Evolutionary conservation across 768 basidiomycete species (phyloP), one percentile per base, ranked within the genome.

Genomic region (Exidia glandulosa): DNA sequence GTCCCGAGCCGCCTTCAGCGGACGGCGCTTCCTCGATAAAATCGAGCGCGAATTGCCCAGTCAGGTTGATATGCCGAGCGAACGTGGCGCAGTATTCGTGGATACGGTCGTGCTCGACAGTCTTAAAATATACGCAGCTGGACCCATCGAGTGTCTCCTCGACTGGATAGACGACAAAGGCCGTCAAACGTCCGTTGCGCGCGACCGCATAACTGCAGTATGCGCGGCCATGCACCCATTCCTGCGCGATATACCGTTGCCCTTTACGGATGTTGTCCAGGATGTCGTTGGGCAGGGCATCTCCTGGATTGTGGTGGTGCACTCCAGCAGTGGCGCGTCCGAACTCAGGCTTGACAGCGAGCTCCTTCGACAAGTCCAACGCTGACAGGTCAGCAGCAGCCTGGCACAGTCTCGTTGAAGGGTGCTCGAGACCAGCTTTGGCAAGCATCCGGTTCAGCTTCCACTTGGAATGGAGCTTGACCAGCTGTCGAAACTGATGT

Each of bases 271-370:
- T 54, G 54, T 27, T 56, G n/a, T 56, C 59, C 23, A 36, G 34
- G 12, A 60, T 27, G 23, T 60, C 59, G 32, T 56, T 54, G 7
- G 59, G 59, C 12, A 60, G 12, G 30, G 52, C 31, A 10, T 31
- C 59, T 52, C 48, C 48, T 16, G 59, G 59, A 13, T 56, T 45
- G 52, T 56, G 59, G 54, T 56, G 59, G 59, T 41, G 54, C 16
- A 60, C 59, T 7, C 55, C 55, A 13, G 54, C 33, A 14, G 41
- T 56, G 32, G 59, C 59, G 12, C 59, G 59, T 12, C 59, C 59
- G 59, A 56, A 60, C 27, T 56, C 59, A 3, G 59, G 59, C 33
- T 60, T 60, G 33, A 60, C 23, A 13, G 59, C 59, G 52, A 60
- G 33, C 32, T 60, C 59, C n/a, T 57, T n/a, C n/a, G 33, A 41